Percentiles rank a stretch among this genome's conserved stretches.
Evolutionary conservation across 106 monocot genomes (phyloP).

Genomic region (Dendrobium huoshanense): DNA sequence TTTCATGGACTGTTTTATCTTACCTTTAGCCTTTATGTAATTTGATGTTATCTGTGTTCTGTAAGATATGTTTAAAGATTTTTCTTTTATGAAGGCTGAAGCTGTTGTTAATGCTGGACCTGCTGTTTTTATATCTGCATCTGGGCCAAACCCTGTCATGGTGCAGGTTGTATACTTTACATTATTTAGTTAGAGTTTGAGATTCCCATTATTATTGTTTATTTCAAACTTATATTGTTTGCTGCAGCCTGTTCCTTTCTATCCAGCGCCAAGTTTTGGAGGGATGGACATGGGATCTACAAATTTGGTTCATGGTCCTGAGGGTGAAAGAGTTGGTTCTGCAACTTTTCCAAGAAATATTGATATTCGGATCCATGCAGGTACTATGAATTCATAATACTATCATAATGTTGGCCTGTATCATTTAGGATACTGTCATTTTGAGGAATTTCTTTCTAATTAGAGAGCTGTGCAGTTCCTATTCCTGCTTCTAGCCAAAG

Average conservation of each 20-base stretch:
- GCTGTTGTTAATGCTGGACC: constrained; percentile 88
- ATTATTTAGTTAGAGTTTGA: not conserved
- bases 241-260: constrained; percentile 42
- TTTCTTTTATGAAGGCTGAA: constrained; percentile 45
- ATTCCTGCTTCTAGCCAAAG: constrained; percentile 18
- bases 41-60: not conserved
- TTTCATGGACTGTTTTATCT: constrained; percentile 8
- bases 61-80: not conserved
- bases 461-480: constrained; percentile 35
- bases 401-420: not conserved
- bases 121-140: constrained; percentile 77
- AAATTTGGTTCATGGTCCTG: constrained; percentile 21
- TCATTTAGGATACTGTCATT: not conserved
- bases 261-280: constrained; percentile 43
- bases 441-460: constrained; percentile 11
- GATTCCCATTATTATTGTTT: not conserved
- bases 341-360: constrained; percentile 59
- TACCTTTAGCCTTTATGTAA: not conserved
- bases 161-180: constrained; percentile 61
- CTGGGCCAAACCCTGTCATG: constrained; percentile 83
- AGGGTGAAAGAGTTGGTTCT: constrained; percentile 30
- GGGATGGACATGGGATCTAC: constrained; percentile 29
- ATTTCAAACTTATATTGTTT: not conserved
- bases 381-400: constrained; percentile 22
- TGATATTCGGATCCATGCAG: constrained; percentile 78